Conservation (phyloP, 1,139 yeast species). For the Yueomyces sp. region DNA sequence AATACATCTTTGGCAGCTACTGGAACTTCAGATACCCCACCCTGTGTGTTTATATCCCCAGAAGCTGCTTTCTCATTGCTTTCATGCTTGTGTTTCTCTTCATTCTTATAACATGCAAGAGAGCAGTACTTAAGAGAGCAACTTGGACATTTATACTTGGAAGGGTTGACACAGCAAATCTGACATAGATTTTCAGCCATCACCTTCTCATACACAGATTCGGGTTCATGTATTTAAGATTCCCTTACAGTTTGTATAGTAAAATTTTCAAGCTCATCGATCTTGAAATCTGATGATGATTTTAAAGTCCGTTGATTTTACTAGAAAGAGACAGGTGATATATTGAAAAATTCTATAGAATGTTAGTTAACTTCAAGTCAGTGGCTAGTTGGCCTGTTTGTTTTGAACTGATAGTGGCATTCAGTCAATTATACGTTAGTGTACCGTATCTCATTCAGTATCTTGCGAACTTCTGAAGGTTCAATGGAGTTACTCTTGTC, state of each 20-base stretch:
- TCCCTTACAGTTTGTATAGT: too few species aligned
- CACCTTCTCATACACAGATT: too few species aligned
- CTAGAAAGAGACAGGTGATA: too few species aligned
- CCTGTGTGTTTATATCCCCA: background rate
- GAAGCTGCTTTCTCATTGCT: conserved; percentile 4
- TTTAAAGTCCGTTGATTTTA: too few species aligned
- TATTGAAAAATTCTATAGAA: too few species aligned
- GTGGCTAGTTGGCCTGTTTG: too few species aligned
- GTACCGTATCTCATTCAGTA: conserved; percentile 17
- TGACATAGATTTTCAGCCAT: conserved; percentile 25
- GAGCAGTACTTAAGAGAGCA: conserved; percentile 43
- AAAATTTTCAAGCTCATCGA: too few species aligned
- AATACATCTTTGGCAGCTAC: background rate
- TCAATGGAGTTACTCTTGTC: conserved; percentile 4
- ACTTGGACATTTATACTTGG: conserved; percentile 54
- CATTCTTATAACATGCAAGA: conserved; percentile 41
- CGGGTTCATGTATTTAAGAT: too few species aligned
- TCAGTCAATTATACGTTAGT: conserved; percentile 10
- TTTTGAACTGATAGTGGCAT: too few species aligned
- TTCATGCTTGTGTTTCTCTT: conserved; percentile 28
- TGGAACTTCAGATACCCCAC: background rate
- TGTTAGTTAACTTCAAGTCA: too few species aligned
- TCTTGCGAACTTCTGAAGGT: conserved; percentile 6
- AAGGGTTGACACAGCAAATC: conserved; percentile 30
- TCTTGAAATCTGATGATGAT: too few species aligned